phyloP scores from a whole-genome alignment of 2,329 filamentous ascomycete genomes.

The Grosmannia huntii region DNA sequence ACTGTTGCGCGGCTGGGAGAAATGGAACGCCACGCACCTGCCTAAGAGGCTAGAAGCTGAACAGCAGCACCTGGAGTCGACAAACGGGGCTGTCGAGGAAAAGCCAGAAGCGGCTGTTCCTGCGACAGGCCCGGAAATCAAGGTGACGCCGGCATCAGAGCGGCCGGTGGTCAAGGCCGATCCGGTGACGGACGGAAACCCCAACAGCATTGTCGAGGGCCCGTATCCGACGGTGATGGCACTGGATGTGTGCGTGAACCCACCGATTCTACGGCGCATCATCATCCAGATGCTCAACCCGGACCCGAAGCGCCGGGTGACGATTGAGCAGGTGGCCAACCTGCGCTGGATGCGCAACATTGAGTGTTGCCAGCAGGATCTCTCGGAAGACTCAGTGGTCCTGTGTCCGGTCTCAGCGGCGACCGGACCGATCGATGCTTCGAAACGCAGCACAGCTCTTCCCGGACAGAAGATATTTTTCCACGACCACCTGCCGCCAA shows the following conservation, averaged over 20 bases:
- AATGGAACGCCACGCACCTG: slow-evolving; percentile 46
- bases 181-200: slow-evolving; percentile 37
- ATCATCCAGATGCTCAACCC: slow-evolving; percentile 76
- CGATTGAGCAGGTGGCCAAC: slow-evolving; percentile 54
- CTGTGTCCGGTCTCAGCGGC: slow-evolving; percentile 8
- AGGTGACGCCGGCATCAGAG: neutral
- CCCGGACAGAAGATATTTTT: slow-evolving; percentile 40
- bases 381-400: slow-evolving; percentile 44
- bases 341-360: slow-evolving; percentile 62
- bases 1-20: slow-evolving; percentile 55
- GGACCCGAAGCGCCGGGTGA: slow-evolving; percentile 56
- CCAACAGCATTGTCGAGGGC: slow-evolving; percentile 8
- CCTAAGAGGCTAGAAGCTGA: slow-evolving; percentile 13
- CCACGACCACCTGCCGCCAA: slow-evolving; percentile 43
- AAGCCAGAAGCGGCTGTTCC: neutral
- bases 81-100: slow-evolving; percentile 2
- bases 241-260: slow-evolving; percentile 53
- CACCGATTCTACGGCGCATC: slow-evolving; percentile 55
- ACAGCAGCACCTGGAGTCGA: slow-evolving; percentile 41
- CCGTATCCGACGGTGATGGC: slow-evolving; percentile 49
- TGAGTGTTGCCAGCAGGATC: slow-evolving; percentile 67
- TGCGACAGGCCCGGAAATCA: neutral
- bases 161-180: neutral
- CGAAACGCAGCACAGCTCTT: slow-evolving; percentile 36
- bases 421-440: slow-evolving; percentile 44